Percentiles rank a stretch among this genome's conserved stretches.
These are phyloP conservation scores for Microstroma glucosiphilum DNA, from an alignment of 1,284 basidiomycete genomes.

Conservation along the genomic window DNA sequence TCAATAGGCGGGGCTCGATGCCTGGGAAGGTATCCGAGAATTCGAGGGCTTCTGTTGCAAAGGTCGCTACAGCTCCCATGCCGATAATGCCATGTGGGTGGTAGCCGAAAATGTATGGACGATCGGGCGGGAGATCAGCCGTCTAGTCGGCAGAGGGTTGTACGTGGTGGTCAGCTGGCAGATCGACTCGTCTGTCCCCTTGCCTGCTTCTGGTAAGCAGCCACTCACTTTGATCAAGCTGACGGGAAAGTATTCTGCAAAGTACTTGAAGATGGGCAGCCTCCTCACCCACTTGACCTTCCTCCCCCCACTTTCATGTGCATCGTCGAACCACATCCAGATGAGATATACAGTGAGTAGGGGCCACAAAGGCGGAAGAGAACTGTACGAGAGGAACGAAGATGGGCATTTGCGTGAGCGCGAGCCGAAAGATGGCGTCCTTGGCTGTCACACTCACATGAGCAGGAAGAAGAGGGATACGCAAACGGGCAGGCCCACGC, in stretches of 20 bases:
- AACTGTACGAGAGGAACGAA: conserved; percentile 57
- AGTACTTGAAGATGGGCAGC: conserved; percentile 68
- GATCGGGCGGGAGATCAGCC: conserved; percentile 73
- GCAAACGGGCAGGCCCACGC: conserved; percentile 67
- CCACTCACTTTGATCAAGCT: conserved; percentile 40
- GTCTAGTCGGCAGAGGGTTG: conserved; percentile 41
- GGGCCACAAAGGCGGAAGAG: conserved; percentile 82
- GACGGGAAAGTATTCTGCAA: conserved; percentile 86
- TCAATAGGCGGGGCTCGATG: conserved; percentile 84
- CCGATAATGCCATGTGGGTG: conserved; percentile 48
- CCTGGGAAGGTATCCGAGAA: conserved; percentile 86
- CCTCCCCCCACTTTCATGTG: conserved; percentile 72
- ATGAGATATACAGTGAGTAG: conserved; percentile 71
- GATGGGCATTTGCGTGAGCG: background rate
- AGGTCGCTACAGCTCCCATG: conserved; percentile 79
- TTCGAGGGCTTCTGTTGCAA: conserved; percentile 90
- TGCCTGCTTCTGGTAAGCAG: background rate
- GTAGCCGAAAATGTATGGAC: conserved; percentile 80
- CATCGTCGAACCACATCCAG: conserved; percentile 71
- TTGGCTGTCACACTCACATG: conserved; percentile 59
- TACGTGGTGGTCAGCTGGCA: background rate
- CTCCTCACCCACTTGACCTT: conserved; percentile 71
- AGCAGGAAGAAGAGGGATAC: conserved; percentile 68
- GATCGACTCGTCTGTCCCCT: background rate
- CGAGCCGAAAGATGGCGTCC: background rate